Base-by-base conservation (phyloP, 352 stramenopile genomes). In the Phytopythium litorale region DNA sequence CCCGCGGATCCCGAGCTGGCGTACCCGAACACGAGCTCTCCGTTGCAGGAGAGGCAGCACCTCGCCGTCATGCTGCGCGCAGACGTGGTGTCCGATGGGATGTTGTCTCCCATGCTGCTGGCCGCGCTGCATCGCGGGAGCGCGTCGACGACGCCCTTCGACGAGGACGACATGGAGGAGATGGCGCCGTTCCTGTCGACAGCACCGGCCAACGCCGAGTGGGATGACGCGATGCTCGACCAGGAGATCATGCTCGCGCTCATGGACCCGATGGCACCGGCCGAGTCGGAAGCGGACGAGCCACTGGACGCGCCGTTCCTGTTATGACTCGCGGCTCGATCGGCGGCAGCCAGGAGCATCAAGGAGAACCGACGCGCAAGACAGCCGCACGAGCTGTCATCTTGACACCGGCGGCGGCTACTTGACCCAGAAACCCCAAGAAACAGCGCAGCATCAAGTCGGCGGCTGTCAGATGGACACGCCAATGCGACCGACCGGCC, bases 21-120 rank as follows among this genome's bases (percentile, higher is more conserved):
- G 15, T 55, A 67, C 37, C 52, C 57, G 40, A 23, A 8, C 40
- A 9, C 16, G 2, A 66, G 57, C 30, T 66, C 68, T 30, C 11
- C 64, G 51, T 53, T 62, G 50, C 68, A 75, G 38, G 61, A 75
- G 46, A 64, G 68, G 45, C 62, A 72, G 25, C 68, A 75, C 50
- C 71, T 67, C 58, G 65, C 65, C 42, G 56, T 62, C 58, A 72
- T 75, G 65, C 40, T 64, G 35, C 65, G 65, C 52, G 68, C 62
- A 6, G 68, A 75, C 25, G 62, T 64, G 16, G 64, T 65, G 4
- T 75, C 68, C 5, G 65, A 72, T 19, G 68, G 63, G 38, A 63
- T 33, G 33, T 9, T 72, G 45, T 70, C 65, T 12, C 23, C 42
- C 8, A 54, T 59, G 21, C 23, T 75, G 50, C 37, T 52, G 35